phyloP scores from a whole-genome alignment of 2,329 filamentous ascomycete species.

The Karstenula rhodostoma region DNA sequence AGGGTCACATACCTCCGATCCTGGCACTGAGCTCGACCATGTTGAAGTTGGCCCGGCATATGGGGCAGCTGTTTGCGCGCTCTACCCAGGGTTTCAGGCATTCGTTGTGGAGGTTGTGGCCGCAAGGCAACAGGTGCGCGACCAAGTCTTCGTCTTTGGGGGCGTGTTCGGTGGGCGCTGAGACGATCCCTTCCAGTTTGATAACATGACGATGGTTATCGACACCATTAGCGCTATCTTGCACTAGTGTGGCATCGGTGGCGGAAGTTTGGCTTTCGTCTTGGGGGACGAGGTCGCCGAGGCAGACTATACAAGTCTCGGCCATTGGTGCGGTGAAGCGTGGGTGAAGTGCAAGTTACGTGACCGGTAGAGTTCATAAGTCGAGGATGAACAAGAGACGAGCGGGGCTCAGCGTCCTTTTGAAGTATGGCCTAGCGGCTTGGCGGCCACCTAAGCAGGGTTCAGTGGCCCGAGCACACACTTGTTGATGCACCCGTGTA shows the following conservation, averaged over 20 bases:
- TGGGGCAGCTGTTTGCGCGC: conserved; percentile 96
- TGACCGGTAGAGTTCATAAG: conserved; percentile 45
- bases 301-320: conserved; percentile 75
- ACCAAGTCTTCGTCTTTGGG: conserved; percentile 60
- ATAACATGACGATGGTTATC: conserved; percentile 31
- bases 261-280: conserved; percentile 52
- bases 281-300: conserved; percentile 71
- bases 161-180: conserved; percentile 16
- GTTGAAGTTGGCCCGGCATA: conserved; percentile 93
- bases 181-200: conserved; percentile 20
- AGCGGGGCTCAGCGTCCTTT: conserved; percentile 31
- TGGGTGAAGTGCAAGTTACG: conserved; percentile 29
- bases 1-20: conserved; percentile 71
- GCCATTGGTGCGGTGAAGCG: conserved; percentile 58
- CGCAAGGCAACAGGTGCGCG: conserved; percentile 76
- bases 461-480: neutral
- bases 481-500: conserved; percentile 1
- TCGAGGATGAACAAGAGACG: conserved; percentile 31
- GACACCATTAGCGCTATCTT: conserved; percentile 30
- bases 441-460: conserved; percentile 26
- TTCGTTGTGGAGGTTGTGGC: conserved; percentile 89
- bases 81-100: conserved; percentile 95
- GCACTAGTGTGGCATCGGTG: conserved; percentile 35
- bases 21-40: conserved; percentile 83
- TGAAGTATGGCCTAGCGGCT: conserved; percentile 27